Evolutionary conservation across 495 filamentous ascomycete genomes (phyloP).

Genomic region (Jackrogersella minutella): DNA sequence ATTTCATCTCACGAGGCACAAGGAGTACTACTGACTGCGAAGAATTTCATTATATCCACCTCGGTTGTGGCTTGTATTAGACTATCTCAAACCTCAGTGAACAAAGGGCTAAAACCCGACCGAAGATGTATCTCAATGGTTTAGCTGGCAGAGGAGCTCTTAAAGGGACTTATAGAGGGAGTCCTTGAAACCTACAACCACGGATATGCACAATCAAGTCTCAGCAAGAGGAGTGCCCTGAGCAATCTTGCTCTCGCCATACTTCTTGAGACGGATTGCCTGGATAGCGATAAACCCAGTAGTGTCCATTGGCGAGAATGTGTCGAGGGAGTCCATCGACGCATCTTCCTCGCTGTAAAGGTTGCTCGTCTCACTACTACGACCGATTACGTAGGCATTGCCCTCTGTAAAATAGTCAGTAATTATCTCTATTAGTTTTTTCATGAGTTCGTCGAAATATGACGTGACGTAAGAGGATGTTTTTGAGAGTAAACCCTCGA

Average conservation of each 20-base stretch:
- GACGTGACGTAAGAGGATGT: background rate
- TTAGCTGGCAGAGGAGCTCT: background rate
- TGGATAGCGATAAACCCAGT: constrained; percentile 83
- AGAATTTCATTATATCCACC: too few relatives aligned
- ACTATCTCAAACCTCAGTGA: background rate
- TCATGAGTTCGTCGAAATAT: constrained; percentile 19
- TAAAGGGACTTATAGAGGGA: background rate
- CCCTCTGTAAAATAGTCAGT: constrained; percentile 80
- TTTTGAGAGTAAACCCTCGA: background rate
- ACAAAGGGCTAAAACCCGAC: background rate
- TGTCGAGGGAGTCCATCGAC: constrained; percentile 87
- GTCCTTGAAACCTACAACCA: background rate
- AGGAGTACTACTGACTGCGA: too few relatives aligned
- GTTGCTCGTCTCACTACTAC: constrained; percentile 80
- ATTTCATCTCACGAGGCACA: too few relatives aligned
- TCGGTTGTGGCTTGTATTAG: background rate
- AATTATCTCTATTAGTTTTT: constrained; percentile 59
- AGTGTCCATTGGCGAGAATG: constrained; percentile 70
- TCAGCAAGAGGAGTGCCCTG: constrained; percentile 60
- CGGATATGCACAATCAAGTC: constrained; percentile 20
- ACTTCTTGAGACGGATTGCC: constrained; percentile 91
- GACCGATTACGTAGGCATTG: constrained; percentile 73
- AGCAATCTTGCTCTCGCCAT: constrained; percentile 72
- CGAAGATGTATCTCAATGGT: background rate
- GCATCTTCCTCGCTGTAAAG: constrained; percentile 83